phyloP scores from a whole-genome alignment of 164 flowering plant species.

The Magnolia changhungtana region DNA sequence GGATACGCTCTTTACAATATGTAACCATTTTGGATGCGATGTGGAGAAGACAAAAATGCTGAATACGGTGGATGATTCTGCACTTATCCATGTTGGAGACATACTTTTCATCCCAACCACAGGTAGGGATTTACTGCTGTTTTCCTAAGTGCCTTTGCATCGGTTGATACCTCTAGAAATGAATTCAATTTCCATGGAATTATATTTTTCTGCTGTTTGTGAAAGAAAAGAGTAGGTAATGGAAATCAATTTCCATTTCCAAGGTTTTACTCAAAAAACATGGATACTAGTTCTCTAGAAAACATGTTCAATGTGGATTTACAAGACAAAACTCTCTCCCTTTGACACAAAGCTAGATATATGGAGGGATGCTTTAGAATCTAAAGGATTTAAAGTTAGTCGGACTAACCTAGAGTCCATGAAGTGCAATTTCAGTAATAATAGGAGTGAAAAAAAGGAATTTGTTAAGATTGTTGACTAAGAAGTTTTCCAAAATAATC shows the following conservation, averaged over 20 bases:
- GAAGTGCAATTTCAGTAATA: no score
- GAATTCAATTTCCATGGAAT: no score
- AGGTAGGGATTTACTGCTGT: constrained; percentile 12
- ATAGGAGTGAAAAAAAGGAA: no score
- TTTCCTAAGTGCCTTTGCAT: not conserved
- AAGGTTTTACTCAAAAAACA: not conserved
- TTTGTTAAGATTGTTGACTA: no score
- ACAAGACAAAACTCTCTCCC: no score
- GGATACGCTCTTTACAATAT: constrained; percentile 28
- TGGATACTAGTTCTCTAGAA: not conserved
- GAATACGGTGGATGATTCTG: constrained; percentile 17
- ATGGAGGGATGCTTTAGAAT: no score
- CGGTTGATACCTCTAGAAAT: not conserved
- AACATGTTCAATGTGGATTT: no score
- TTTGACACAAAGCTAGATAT: no score
- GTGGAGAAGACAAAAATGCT: constrained; percentile 15
- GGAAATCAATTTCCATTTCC: no score
- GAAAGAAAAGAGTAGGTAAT: not conserved
- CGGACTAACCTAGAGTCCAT: no score
- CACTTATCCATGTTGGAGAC: constrained; percentile 27
- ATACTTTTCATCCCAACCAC: constrained; percentile 25
- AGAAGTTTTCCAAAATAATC: no score
- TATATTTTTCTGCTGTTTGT: not conserved
- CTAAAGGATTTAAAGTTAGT: no score
- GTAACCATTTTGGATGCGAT: constrained; percentile 22